Base-by-base conservation (phyloP, 192 early-diverging fungal species). In the Backusella westeae region DNA sequence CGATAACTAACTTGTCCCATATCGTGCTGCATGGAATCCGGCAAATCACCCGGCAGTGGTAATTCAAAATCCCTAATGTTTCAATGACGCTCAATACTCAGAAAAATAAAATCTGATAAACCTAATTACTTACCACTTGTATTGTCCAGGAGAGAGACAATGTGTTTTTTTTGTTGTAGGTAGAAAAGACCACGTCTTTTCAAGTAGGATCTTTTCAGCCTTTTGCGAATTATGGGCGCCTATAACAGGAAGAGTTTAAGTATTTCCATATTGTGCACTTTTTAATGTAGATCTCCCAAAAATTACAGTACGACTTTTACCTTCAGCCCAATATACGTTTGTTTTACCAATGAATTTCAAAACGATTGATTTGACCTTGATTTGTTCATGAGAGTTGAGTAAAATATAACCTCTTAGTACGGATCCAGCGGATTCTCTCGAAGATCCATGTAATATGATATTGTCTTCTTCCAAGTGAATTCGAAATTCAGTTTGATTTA, bases 121-220 rank as follows among this genome's bases (percentile, higher is more conserved):
- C n/a, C 6, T 4, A 4, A 46, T 34, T 3, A 46, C 56, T 70
- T 74, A 76, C 84, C 84, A 92, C 46, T 75, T 74, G 52, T 87
- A 76, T 72, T 80, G 73, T 3, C 81, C 78, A 14, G 86, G 70
- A 14, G 68, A 69, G 49, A 87, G 77, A 8, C 75, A 35, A 21
- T 81, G 49, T 3, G 75, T 34, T n/a, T 85, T 84, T 38, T 82
- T 82, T 65, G 81, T 80, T 21, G 84, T 46, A 35, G 82, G 78
- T 12, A 89, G 75, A 63, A 92, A 89, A 15, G 17, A 32, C 89
- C 89, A 90, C 21, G 85, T 79, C 41, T 90, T 90, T 34, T 86
- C 66, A 34, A 86, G 46, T 19, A 92, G 42, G 10, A 80, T 78
- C 19, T 80, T 35, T 75, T 84, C 72, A 44, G 81, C 76, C 21